phyloP scores from a whole-genome alignment of 768 basidiomycete genomes.

The Mrakia blollopis region DNA sequence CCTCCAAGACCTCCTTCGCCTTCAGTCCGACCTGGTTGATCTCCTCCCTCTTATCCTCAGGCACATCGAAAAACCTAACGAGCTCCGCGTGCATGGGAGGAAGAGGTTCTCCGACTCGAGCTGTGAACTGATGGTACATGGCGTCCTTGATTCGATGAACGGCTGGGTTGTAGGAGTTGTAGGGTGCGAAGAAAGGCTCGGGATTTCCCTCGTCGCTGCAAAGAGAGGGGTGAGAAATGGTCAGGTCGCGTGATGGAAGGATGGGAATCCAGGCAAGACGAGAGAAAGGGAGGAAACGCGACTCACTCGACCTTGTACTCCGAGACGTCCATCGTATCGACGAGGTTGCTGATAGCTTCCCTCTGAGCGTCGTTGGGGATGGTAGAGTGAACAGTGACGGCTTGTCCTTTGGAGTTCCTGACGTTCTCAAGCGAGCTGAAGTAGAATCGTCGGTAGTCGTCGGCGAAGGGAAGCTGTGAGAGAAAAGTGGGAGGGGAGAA shows the following conservation, averaged over 20 bases:
- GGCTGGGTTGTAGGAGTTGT: slow-evolving; percentile 77
- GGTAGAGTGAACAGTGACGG: slow-evolving; percentile 68
- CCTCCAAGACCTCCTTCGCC: slow-evolving; percentile 63
- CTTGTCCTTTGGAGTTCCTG: slow-evolving; percentile 68
- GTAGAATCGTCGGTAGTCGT: slow-evolving; percentile 80
- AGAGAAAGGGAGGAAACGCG: not conserved
- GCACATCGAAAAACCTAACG: slow-evolving; percentile 75
- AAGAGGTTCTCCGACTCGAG: slow-evolving; percentile 67
- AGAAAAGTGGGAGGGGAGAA: not conserved
- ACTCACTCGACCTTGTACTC: slow-evolving; percentile 65
- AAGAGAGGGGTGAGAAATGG: not conserved
- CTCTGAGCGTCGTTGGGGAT: slow-evolving; percentile 73
- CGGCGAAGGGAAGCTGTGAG: slow-evolving; percentile 86
- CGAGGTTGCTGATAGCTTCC: slow-evolving; percentile 77
- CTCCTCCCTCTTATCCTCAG: slow-evolving; percentile 60
- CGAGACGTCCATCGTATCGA: slow-evolving; percentile 84
- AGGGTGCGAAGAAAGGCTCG: slow-evolving; percentile 69
- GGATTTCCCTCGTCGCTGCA: slow-evolving; percentile 36
- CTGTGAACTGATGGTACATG: slow-evolving; percentile 68
- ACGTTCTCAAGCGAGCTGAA: slow-evolving; percentile 76
- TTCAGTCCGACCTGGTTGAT: slow-evolving; percentile 56
- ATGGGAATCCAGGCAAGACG: not conserved
- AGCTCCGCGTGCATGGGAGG: slow-evolving; percentile 82
- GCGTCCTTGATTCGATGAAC: slow-evolving; percentile 90
- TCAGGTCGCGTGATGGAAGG: not conserved